Evolutionary conservation across 768 basidiomycete genomes (phyloP).

Genomic region (Tephrocybe sp.): DNA sequence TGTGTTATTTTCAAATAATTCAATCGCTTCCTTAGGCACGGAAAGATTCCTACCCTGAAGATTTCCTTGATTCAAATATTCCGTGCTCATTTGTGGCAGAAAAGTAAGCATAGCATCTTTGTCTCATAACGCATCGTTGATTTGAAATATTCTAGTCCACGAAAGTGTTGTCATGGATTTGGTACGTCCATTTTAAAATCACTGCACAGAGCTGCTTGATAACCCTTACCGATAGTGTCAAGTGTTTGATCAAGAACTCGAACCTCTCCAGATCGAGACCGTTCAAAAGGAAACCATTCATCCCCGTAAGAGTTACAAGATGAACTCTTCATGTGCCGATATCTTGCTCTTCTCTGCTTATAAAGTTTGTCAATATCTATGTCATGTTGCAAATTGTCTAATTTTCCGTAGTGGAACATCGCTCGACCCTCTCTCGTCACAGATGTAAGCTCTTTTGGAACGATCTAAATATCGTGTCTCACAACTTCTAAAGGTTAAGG

Average conservation of each 20-base stretch:
- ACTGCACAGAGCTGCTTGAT: not conserved
- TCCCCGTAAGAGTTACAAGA: slow-evolving; percentile 99
- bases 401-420: slow-evolving; percentile 81
- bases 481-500: slow-evolving; percentile 63
- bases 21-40: slow-evolving; percentile 58
- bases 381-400: not conserved
- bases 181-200: slow-evolving; percentile 31
- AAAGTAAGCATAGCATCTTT: slow-evolving; percentile 62
- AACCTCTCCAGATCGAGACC: slow-evolving; percentile 97
- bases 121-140: slow-evolving; percentile 13
- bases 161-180: slow-evolving; percentile 93
- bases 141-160: slow-evolving; percentile 51
- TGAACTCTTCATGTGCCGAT: slow-evolving; percentile 99
- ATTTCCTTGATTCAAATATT: slow-evolving; percentile 99
- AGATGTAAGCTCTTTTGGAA: slow-evolving; percentile 53
- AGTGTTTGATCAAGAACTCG: slow-evolving; percentile 98
- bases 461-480: not conserved
- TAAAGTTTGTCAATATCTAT: slow-evolving; percentile 43
- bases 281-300: slow-evolving; percentile 99
- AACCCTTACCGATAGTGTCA: slow-evolving; percentile 59
- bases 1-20: not conserved
- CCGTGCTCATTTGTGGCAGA: slow-evolving; percentile 99
- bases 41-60: slow-evolving; percentile 96
- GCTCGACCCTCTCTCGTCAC: slow-evolving; percentile 93
- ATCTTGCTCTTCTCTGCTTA: slow-evolving; percentile 96